Conservation (phyloP, 768 basidiomycete genomes). For the Kwoniella newhampshirensis region DNA sequence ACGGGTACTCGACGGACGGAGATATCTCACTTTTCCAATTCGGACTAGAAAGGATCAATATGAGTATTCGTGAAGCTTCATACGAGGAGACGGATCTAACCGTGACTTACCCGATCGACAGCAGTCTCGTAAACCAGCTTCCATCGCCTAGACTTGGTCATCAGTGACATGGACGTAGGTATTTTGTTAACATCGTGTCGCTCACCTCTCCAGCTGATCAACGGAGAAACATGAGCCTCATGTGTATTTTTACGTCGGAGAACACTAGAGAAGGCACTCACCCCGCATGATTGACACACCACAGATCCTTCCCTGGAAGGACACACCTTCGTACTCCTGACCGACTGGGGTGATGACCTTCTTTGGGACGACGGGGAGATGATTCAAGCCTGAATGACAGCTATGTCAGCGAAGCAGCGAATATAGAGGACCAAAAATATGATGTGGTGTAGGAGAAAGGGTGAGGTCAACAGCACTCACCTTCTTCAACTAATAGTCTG, state of each 20-base stretch:
- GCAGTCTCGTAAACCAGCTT: slow-evolving; percentile 91
- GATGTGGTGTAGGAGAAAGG: background rate
- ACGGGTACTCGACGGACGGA: no score
- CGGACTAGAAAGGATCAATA: slow-evolving; percentile 55
- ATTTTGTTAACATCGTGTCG: background rate
- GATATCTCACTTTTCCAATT: slow-evolving; percentile 70
- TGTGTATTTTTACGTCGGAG: background rate
- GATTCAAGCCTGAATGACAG: slow-evolving; percentile 73
- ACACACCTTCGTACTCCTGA: slow-evolving; percentile 79
- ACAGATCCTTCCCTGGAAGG: slow-evolving; percentile 94
- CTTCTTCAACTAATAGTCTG: slow-evolving; percentile 59
- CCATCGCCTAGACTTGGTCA: slow-evolving; percentile 72
- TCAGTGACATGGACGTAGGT: background rate
- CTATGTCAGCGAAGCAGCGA: background rate
- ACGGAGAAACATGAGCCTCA: background rate
- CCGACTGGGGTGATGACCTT: slow-evolving; percentile 59
- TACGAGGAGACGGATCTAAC: background rate
- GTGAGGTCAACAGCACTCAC: slow-evolving; percentile 29
- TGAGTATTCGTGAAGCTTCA: background rate
- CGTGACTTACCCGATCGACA: slow-evolving; percentile 61
- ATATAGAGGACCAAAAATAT: background rate
- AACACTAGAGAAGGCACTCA: slow-evolving; percentile 58
- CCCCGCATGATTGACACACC: slow-evolving; percentile 93
- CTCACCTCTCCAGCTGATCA: slow-evolving; percentile 49
- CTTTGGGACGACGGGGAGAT: slow-evolving; percentile 71